These are phyloP conservation scores for Triticum dicoccoides DNA, from an alignment of 176 grass and related monocot genomes.

Conservation along the genomic window DNA sequence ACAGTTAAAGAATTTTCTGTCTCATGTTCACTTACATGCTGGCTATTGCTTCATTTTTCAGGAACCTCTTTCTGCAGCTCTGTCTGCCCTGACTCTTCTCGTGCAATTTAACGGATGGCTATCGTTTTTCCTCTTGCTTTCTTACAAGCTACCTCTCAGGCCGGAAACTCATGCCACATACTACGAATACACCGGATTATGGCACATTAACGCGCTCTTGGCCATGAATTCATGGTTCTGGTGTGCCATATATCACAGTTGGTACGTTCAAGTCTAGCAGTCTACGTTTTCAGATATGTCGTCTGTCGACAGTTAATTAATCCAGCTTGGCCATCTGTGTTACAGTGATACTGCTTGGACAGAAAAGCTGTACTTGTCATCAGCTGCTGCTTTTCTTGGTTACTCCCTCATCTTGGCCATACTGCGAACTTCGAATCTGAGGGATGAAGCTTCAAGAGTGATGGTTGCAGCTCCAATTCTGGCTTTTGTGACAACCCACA, in stretches of 20 bases:
- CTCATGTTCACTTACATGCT: background rate
- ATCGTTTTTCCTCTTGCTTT: conserved; percentile 79
- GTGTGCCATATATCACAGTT: conserved; percentile 90
- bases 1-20: background rate
- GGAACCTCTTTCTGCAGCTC: conserved; percentile 76
- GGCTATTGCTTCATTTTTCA: conserved; percentile 23
- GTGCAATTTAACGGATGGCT: conserved; percentile 92
- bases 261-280: conserved; percentile 32
- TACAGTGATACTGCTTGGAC: conserved; percentile 76
- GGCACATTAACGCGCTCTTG: conserved; percentile 82
- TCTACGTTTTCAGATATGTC: background rate
- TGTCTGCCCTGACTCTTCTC: conserved; percentile 79
- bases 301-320: background rate
- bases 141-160: conserved; percentile 76
- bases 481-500: conserved; percentile 92
- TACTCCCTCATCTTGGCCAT: conserved; percentile 75
- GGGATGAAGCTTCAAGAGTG: conserved; percentile 76
- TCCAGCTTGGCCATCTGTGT: background rate
- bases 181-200: conserved; percentile 85
- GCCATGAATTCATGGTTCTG: conserved; percentile 97
- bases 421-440: conserved; percentile 67
- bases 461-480: conserved; percentile 88
- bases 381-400: conserved; percentile 67
- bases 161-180: conserved; percentile 66
- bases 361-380: conserved; percentile 75